Base-by-base conservation (phyloP, 352 stramenopile genomes). In the Globisporangium paroecandrum region DNA sequence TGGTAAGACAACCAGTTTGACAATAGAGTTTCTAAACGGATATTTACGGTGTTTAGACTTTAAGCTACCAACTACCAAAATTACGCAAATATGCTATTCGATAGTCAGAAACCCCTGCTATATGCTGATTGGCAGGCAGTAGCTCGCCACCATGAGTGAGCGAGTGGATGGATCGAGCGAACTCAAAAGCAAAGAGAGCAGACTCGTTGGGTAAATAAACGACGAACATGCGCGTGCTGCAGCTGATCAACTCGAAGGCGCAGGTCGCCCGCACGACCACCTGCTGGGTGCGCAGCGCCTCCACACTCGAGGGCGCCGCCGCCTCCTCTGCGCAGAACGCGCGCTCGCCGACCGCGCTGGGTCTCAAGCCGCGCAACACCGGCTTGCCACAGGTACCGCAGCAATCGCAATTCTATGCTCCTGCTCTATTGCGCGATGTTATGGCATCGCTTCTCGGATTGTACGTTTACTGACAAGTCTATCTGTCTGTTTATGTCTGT, bases 301-400 rank as follows among this genome's bases (percentile, higher is more conserved):
- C 81, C 24, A 90, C 79, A 60, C 38, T 78, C 2, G 69, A 76
- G 54, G 66, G 66, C 18, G 25, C 59, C 36, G 51, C 32, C 20
- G 15, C 32, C 1, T 41, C 73, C 34, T 34, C 59, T 4, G 58
- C 46, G 10, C 58, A 58, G 49, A 29, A 69, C 2, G 67, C 71
- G 65, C 85, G 83, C 58, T 89, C 85, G 58, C 83, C 85, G 27
- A 89, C 83, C 22, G 85, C 83, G 60, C 74, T 95, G 6, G 81
- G 79, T 12, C 72, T 95, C 51, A 83, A 84, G 75, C 81, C 81
- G 62, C 82, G 82, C 69, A 77, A 74, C 38, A 81, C 76, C 29
- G 81, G 77, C 38, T 63, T 79, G 55, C 69, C 76, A 27, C 75
- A 86, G 83, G 86, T 94, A 60, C 62, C 68, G 22, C 20, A 62